phyloP scores from a whole-genome alignment of 75 land plant genomes.

The Cunninghamia lanceolata region DNA sequence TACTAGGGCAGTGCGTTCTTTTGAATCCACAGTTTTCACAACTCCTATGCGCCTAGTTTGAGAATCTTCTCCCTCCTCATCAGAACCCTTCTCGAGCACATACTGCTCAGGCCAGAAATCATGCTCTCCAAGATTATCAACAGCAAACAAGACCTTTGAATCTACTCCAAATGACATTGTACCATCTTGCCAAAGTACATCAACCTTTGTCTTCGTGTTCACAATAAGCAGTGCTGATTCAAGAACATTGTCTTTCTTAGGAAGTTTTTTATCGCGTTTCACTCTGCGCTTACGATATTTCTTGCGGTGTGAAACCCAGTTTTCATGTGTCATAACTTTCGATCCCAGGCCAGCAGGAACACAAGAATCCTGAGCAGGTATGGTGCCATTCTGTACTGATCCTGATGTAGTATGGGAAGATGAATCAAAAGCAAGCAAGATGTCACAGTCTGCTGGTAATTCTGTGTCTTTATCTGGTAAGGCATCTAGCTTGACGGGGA shows the following conservation, averaged over 20 bases:
- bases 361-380: constrained; percentile 19
- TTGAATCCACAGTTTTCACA: constrained; percentile 88
- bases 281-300: constrained; percentile 55
- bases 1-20: constrained; percentile 84
- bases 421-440: background rate
- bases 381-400: constrained; percentile 13
- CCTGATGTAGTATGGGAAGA: background rate
- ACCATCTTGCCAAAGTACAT: constrained; percentile 97
- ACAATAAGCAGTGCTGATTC: constrained; percentile 71
- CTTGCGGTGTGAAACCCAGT: constrained; percentile 45
- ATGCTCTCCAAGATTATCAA: constrained; percentile 87
- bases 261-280: constrained; percentile 59
- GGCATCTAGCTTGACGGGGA: constrained; percentile 2
- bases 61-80: constrained; percentile 50
- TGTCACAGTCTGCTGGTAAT: background rate
- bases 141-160: constrained; percentile 65
- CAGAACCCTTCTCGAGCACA: constrained; percentile 85
- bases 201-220: constrained; percentile 72
- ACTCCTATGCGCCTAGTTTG: constrained; percentile 75
- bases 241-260: constrained; percentile 59
- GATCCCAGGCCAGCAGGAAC: constrained; percentile 23
- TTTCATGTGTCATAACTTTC: constrained; percentile 45
- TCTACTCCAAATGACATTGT: constrained; percentile 37
- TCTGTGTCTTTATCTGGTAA: background rate
- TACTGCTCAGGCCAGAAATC: constrained; percentile 95